Conservation (phyloP, 306 rosid species). For the Rosa chinensis region DNA sequence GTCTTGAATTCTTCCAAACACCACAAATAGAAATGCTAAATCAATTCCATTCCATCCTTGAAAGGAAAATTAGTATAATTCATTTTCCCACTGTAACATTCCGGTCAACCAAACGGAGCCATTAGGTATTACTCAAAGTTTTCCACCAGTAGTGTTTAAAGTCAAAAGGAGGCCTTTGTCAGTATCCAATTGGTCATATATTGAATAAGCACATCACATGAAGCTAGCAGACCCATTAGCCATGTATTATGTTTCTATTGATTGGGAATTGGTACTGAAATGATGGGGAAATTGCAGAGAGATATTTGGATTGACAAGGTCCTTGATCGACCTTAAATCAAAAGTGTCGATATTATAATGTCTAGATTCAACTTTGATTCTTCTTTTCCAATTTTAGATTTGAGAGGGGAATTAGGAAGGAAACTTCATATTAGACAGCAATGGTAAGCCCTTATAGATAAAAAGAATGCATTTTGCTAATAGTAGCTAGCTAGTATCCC, state of each 20-base stretch:
- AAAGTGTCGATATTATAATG: background rate
- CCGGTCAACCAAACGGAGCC: no score
- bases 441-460: background rate
- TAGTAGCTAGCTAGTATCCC: background rate
- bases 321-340: background rate
- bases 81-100: no score
- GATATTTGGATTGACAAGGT: background rate
- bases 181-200: background rate
- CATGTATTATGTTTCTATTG: background rate
- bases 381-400: background rate
- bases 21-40: no score
- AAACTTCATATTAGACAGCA: background rate
- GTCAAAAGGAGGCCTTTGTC: background rate
- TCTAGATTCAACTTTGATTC: background rate
- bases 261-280: background rate
- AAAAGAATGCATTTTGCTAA: no score
- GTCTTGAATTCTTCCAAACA: no score
- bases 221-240: background rate
- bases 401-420: constrained; percentile 1
- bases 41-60: no score
- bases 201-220: background rate
- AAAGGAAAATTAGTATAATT: no score
- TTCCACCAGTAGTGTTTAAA: no score
- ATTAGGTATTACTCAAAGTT: no score
- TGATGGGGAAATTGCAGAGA: background rate